Percentiles rank a stretch among this genome's conserved stretches.
phyloP scores from a whole-genome alignment of 129 eudicot genomes.

The Sambucus nigra region DNA sequence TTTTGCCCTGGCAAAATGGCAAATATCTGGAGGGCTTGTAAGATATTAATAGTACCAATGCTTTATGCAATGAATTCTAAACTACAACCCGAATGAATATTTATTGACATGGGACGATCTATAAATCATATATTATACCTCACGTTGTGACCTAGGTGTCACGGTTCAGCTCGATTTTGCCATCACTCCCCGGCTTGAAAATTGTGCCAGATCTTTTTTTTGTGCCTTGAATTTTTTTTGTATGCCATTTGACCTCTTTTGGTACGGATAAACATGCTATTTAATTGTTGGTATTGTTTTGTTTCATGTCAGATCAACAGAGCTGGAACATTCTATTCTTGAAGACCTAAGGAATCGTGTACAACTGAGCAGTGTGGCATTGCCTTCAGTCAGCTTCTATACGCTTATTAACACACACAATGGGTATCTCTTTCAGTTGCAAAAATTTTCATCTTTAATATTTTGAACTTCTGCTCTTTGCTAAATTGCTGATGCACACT shows the following conservation, averaged over 20 bases:
- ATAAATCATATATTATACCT: too few species aligned
- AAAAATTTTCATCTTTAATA: background rate
- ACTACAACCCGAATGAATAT: too few species aligned
- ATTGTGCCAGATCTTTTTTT: too few species aligned
- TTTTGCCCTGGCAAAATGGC: too few species aligned
- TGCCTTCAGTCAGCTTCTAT: conserved; percentile 93
- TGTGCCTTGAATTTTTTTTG: too few species aligned
- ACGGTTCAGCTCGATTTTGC: too few species aligned
- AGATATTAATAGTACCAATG: too few species aligned
- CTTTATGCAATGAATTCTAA: too few species aligned
- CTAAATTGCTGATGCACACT: conserved; percentile 12
- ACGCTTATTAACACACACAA: conserved; percentile 84
- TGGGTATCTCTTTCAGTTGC: conserved; percentile 34
- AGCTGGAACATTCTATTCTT: conserved; percentile 83
- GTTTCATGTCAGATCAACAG: conserved; percentile 45
- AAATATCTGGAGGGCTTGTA: too few species aligned
- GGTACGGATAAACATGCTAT: background rate
- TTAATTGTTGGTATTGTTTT: conserved; percentile 2
- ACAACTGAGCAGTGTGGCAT: conserved; percentile 66
- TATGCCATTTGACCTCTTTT: background rate
- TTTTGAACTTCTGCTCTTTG: background rate
- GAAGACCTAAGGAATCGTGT: conserved; percentile 95
- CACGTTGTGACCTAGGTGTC: too few species aligned
- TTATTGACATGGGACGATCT: too few species aligned
- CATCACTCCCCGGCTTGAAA: too few species aligned